Base-by-base conservation (phyloP, 2,329 filamentous ascomycete species). In the Verticillium klebahnii region DNA sequence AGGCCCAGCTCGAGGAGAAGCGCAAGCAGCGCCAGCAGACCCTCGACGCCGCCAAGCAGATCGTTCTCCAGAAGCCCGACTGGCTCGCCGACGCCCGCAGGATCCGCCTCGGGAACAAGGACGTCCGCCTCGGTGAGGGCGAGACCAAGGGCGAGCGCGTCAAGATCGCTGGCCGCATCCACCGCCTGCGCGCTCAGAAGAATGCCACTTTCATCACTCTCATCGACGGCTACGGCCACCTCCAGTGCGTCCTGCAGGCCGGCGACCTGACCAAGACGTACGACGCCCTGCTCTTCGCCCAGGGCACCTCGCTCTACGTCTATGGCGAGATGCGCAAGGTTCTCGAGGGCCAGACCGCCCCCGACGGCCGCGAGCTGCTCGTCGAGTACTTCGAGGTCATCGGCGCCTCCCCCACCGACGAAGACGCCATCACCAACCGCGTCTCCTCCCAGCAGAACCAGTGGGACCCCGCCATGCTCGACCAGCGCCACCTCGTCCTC, bases 201-300 rank as follows among this genome's bases (percentile, higher is more conserved):
- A 89, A 91, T 71, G 85, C 92, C 66, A 88, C 92, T 61, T 97
- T 97, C 77, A 82, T 97, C 72, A 94, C 89, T n/a, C 80, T 97
- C 66, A 83, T 88, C 65, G 92, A 96, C 72, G 93, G 93, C 62
- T 91, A 93, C 71, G 91, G 90, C 60, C 88, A 89, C 71, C 82
- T 98, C 74, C 93, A 97, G 80, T 93, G 92, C 72, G 84, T 97
- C 65, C 80, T 97, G 67, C 85, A 87, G 61, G 76, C 82, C 3
- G 93, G 93, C 62, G 84, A 92, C 65, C 83, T 98, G 69, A 89
- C 92, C 67, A 93, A 92, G 82, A 94, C 91, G n/a, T 96, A 96
- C 80, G 92, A 96, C 72, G 91, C 92, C 65, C 81, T 96, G 69
- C 93, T 90, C 29, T 85, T 97, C 68, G 91, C 92, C 36, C 88